Evolutionary conservation across 805 yeast genomes (phyloP).

Genomic region (Myxozyma neglecta): DNA sequence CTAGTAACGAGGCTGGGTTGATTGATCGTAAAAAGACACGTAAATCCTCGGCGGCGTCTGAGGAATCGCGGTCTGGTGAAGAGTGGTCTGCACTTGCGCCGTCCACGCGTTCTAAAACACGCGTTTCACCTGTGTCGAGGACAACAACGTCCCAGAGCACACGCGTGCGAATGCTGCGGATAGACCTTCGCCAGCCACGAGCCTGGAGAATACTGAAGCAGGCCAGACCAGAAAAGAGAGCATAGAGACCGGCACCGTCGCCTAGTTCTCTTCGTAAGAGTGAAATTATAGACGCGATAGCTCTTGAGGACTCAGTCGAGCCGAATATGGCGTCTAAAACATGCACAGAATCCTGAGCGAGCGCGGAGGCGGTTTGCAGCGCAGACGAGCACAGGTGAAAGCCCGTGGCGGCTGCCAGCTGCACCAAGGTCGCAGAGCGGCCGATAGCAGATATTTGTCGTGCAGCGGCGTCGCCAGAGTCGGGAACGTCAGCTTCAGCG

Average conservation of each 20-base stretch:
- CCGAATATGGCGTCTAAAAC: slow-evolving; percentile 39
- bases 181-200: slow-evolving; percentile 33
- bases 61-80: slow-evolving; percentile 21
- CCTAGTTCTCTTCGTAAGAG: slow-evolving; percentile 38
- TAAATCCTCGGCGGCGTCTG: no score
- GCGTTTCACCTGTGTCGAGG: slow-evolving; percentile 38
- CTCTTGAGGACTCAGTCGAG: slow-evolving; percentile 39
- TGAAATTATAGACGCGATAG: slow-evolving; percentile 36
- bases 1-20: no score
- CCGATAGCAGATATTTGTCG: slow-evolving; percentile 29
- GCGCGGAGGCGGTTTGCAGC: slow-evolving; percentile 34
- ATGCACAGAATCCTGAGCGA: slow-evolving; percentile 39
- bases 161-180: slow-evolving; percentile 31
- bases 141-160: slow-evolving; percentile 41
- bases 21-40: no score
- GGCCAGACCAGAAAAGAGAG: slow-evolving; percentile 36
- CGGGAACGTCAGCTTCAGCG: slow-evolving; percentile 39
- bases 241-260: slow-evolving; percentile 37
- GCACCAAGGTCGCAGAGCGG: no score
- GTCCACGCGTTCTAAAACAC: slow-evolving; percentile 24
- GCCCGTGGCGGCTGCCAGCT: no score
- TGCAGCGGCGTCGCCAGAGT: slow-evolving; percentile 13
- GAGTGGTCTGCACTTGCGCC: slow-evolving; percentile 14
- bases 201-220: slow-evolving; percentile 39
- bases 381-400: not conserved